Evolutionary conservation across 768 basidiomycete species (phyloP).

Genomic region (Phaffia australis): DNA sequence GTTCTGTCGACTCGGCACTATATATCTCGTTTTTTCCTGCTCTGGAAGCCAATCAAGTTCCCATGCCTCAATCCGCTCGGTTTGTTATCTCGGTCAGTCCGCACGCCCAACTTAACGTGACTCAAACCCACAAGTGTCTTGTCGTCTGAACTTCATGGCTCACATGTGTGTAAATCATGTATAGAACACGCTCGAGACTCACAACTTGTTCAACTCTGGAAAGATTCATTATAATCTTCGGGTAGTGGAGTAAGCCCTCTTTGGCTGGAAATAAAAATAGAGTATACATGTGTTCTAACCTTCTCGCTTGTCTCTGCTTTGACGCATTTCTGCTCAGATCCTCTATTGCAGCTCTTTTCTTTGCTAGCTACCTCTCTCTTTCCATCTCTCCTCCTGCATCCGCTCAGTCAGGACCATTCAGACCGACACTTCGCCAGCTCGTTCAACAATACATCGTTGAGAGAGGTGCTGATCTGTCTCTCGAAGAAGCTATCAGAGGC

Average conservation of each 20-base stretch:
- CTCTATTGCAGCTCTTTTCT: background rate
- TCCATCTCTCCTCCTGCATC: too few relatives aligned
- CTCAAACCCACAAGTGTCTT: too few relatives aligned
- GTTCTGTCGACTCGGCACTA: conserved; percentile 52
- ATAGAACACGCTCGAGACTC: conserved; percentile 64
- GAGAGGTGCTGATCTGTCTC: background rate
- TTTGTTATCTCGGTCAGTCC: conserved; percentile 51
- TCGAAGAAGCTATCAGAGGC: conserved; percentile 36
- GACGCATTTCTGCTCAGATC: background rate
- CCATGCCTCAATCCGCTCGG: conserved; percentile 49
- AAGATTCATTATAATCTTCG: conserved; percentile 71
- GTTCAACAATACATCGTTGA: conserved; percentile 1
- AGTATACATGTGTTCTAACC: too few relatives aligned
- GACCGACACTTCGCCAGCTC: conserved; percentile 8
- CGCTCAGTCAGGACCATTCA: background rate
- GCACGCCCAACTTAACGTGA: too few relatives aligned
- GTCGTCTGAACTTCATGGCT: too few relatives aligned
- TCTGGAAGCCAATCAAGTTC: conserved; percentile 56
- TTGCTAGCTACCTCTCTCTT: background rate
- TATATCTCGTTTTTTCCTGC: conserved; percentile 65
- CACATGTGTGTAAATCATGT: too few relatives aligned
- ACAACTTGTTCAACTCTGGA: conserved; percentile 67
- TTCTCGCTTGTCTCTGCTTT: too few relatives aligned
- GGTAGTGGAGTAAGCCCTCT: conserved; percentile 9
- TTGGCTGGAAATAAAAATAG: too few relatives aligned